These are phyloP conservation scores for Citrus mangshanensis DNA, from an alignment of 345 rosid genomes.

Conservation along the genomic window DNA sequence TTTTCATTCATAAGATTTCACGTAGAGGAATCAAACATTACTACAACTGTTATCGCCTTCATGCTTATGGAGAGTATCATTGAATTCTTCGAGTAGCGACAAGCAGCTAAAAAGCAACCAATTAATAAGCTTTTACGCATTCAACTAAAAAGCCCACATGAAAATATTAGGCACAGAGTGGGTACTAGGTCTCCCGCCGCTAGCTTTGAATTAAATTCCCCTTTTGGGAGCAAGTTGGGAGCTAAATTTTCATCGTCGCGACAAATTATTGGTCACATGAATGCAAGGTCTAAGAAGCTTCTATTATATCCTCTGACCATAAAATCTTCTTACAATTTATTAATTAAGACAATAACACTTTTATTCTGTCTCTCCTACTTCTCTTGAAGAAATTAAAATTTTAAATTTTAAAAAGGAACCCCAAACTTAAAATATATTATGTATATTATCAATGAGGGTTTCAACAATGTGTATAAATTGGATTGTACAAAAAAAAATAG, in stretches of 20 bases:
- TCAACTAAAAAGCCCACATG: not conserved
- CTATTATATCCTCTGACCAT: too few species aligned
- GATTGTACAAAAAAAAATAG: too few species aligned
- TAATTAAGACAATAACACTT: too few species aligned
- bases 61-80: not conserved
- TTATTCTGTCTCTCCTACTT: accelerated
- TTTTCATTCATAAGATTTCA: not conserved
- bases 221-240: constrained; percentile 6
- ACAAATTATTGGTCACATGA: constrained; percentile 6
- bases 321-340: not conserved
- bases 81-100: not conserved
- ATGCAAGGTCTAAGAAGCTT: not conserved
- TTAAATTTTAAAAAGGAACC: too few species aligned
- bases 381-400: too few species aligned
- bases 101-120: constrained; percentile 9
- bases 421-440: too few species aligned
- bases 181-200: not conserved
- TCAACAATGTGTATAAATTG: too few species aligned
- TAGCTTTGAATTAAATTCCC: not conserved
- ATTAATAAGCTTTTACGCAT: not conserved
- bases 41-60: not conserved
- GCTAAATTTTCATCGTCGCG: constrained; percentile 15
- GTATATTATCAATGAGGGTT: too few species aligned
- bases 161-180: too few species aligned
- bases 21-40: not conserved